Conservation (phyloP, 768 basidiomycete species). For the Hirschioporus abietinus region DNA sequence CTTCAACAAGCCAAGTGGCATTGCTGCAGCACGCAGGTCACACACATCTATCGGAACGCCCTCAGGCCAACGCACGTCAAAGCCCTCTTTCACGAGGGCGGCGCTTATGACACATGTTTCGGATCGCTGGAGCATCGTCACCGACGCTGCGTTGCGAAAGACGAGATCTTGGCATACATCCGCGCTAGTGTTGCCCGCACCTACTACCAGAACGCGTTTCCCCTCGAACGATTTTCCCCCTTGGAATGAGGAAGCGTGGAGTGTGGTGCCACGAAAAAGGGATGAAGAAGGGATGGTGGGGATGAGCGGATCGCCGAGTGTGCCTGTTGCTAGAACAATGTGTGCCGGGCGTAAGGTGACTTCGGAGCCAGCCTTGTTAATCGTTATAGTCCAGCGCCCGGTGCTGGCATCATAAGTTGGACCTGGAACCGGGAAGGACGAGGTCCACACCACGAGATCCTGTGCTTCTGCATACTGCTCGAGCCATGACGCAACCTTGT, state of each 20-base stretch:
- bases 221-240: constrained; percentile 27
- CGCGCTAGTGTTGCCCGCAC: constrained; percentile 35
- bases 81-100: constrained; percentile 1
- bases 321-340: constrained; percentile 35
- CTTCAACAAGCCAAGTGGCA: constrained; percentile 14
- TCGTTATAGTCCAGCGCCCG: constrained; percentile 29
- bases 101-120: constrained; percentile 28
- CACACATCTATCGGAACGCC: constrained; percentile 20
- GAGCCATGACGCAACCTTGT: constrained; percentile 40
- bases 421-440: constrained; percentile 24
- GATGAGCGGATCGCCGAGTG: constrained; percentile 28
- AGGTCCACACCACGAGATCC: constrained; percentile 41
- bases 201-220: constrained; percentile 34
- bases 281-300: constrained; percentile 23
- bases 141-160: constrained; percentile 24
- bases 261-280: constrained; percentile 26
- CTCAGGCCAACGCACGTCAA: constrained; percentile 15
- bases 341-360: constrained; percentile 32
- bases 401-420: constrained; percentile 29
- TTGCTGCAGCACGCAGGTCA: constrained; percentile 19
- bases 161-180: constrained; percentile 35
- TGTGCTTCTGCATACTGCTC: constrained; percentile 36
- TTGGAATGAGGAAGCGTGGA: constrained; percentile 29
- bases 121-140: constrained; percentile 41
- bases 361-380: constrained; percentile 25